Conservation (phyloP, 495 filamentous ascomycete genomes). For the Penicillium waksmanii region DNA sequence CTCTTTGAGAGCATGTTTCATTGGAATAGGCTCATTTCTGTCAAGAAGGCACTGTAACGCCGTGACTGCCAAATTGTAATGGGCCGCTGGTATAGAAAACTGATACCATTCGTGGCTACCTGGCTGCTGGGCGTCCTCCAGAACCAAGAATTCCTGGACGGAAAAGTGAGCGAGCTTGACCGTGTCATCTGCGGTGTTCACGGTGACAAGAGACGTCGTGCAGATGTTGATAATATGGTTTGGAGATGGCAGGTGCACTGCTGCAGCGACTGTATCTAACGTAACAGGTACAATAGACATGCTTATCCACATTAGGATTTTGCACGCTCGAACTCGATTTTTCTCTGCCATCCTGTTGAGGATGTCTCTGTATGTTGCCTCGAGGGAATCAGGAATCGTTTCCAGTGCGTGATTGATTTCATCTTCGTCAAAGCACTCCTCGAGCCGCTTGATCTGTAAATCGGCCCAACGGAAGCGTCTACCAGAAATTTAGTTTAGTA, state of each 20-base stretch:
- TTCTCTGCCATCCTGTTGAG: background rate
- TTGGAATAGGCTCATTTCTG: background rate
- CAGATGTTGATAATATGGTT: constrained; percentile 1
- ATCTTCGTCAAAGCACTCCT: background rate
- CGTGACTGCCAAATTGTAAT: background rate
- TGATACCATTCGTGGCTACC: background rate
- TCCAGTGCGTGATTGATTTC: constrained; percentile 4
- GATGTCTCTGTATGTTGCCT: constrained; percentile 1
- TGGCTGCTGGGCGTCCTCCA: background rate
- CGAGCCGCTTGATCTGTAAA: constrained; percentile 1
- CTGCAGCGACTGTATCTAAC: background rate
- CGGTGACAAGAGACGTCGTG: constrained; percentile 2
- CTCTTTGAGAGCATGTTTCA: background rate
- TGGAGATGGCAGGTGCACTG: background rate
- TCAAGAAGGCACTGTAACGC: background rate
- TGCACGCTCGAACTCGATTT: background rate
- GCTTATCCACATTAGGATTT: background rate
- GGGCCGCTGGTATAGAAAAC: background rate
- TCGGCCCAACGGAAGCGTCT: constrained; percentile 11
- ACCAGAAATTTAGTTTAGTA: too few species aligned
- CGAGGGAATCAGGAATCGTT: background rate
- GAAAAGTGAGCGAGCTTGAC: constrained; percentile 4
- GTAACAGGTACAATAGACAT: background rate
- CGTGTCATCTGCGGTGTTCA: background rate
- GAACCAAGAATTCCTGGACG: constrained; percentile 5